Conservation (phyloP, 169 alveolate species). For the Cryptosporidium meleagridis region DNA sequence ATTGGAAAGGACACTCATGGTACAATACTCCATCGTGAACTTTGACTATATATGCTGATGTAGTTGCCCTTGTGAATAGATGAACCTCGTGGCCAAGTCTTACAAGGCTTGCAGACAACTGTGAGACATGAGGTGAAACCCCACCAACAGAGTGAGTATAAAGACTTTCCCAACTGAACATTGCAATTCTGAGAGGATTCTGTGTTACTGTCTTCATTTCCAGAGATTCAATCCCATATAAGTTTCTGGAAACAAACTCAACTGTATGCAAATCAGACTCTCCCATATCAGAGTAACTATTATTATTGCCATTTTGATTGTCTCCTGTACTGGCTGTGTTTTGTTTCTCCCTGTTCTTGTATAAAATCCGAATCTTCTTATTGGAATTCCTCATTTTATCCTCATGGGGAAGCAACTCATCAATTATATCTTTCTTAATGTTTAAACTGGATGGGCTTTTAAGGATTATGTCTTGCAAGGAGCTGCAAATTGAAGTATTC, state of each 20-base stretch:
- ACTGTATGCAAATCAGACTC: constrained; percentile 10
- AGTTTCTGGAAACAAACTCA: constrained; percentile 35
- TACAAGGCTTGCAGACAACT: constrained; percentile 81
- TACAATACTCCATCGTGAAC: constrained; percentile 79
- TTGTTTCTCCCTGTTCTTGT: not conserved
- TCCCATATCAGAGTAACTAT: not conserved
- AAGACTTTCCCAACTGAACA: constrained; percentile 84
- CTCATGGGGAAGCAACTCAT: constrained; percentile 35
- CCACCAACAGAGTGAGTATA: constrained; percentile 83
- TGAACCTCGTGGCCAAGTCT: constrained; percentile 85
- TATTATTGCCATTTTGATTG: not conserved
- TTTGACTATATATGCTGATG: constrained; percentile 66
- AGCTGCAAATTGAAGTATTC: constrained; percentile 23
- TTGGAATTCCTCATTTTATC: constrained; percentile 23
- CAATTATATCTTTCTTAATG: constrained; percentile 35
- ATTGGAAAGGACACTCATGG: constrained; percentile 80
- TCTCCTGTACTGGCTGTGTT: not conserved
- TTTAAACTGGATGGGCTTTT: constrained; percentile 28
- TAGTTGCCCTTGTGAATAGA: constrained; percentile 80
- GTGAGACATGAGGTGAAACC: constrained; percentile 84
- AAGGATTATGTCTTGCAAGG: constrained; percentile 25
- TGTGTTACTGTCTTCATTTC: constrained; percentile 62
- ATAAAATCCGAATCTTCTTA: not conserved
- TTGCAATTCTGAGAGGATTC: constrained; percentile 77
- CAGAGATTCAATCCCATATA: constrained; percentile 56